phyloP scores from a whole-genome alignment of 352 stramenopile genomes.

The Globisporangium takayamanum region DNA sequence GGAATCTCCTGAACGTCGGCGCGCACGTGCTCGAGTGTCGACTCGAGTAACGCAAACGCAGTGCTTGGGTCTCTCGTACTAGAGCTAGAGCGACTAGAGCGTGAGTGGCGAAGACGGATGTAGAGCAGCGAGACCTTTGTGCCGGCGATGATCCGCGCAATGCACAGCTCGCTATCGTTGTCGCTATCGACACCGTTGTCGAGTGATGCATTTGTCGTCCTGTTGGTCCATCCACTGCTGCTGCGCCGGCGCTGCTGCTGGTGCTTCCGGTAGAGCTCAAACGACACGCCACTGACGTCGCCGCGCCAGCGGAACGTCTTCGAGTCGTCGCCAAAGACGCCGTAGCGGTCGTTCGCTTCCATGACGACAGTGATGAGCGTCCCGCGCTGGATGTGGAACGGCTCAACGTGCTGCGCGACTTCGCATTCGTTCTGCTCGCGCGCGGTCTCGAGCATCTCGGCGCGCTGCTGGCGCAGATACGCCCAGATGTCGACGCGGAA shows the following conservation, averaged over 20 bases:
- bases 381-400: constrained; percentile 43
- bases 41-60: constrained; percentile 27
- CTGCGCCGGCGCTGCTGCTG: neutral
- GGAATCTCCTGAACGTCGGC: constrained; percentile 43
- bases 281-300: constrained; percentile 51
- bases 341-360: constrained; percentile 31
- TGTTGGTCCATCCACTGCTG: too few species aligned
- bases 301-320: constrained; percentile 65
- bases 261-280: constrained; percentile 40
- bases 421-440: constrained; percentile 47
- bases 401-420: constrained; percentile 37
- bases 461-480: constrained; percentile 55
- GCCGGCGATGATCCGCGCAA: constrained; percentile 46
- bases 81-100: constrained; percentile 4
- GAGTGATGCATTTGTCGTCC: too few species aligned
- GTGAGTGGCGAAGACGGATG: constrained; percentile 30
- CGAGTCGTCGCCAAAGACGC: constrained; percentile 36
- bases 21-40: constrained; percentile 39
- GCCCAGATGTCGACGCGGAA: constrained; percentile 71
- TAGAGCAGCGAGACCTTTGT: constrained; percentile 61
- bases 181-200: constrained; percentile 20
- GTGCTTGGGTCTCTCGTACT: neutral
- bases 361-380: constrained; percentile 60
- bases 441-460: constrained; percentile 53
- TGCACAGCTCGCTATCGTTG: constrained; percentile 30